These are phyloP conservation scores for Uronychia setigera DNA, from an alignment of 73 alveolate genomes.

Conservation along the genomic window DNA sequence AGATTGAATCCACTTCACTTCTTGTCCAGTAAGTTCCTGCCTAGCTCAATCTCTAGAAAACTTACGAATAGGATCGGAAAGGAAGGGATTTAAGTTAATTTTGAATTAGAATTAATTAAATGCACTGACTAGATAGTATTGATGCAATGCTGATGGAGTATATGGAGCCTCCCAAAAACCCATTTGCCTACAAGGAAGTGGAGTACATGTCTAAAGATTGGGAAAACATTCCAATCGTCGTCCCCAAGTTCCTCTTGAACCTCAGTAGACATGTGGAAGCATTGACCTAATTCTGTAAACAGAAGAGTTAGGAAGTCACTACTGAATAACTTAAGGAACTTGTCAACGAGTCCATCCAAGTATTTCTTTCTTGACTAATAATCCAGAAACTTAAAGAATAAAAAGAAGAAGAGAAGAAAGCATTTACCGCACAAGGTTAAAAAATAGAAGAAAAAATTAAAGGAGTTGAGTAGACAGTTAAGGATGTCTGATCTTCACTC, in stretches of 20 bases:
- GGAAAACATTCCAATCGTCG: constrained; percentile 1
- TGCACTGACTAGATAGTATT: not conserved
- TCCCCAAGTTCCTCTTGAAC: not conserved
- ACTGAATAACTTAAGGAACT: not conserved
- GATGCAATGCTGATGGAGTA: not conserved
- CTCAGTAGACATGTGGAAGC: constrained; percentile 1
- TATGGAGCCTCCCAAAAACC: not conserved
- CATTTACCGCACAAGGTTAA: not conserved
- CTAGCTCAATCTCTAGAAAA: too few relatives aligned
- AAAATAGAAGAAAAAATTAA: not conserved
- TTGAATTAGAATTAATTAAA: too few relatives aligned
- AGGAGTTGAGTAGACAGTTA: not conserved
- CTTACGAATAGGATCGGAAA: too few relatives aligned
- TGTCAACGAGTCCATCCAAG: not conserved
- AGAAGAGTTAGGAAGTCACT: not conserved
- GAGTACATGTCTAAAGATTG: not conserved
- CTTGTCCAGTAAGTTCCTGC: too few relatives aligned
- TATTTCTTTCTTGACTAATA: not conserved
- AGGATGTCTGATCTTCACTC: not conserved
- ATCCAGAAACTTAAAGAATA: not conserved
- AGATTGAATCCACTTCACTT: too few relatives aligned
- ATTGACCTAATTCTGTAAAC: not conserved
- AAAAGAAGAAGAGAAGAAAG: not conserved
- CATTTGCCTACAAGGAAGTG: not conserved
- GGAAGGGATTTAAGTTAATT: too few relatives aligned